phyloP scores from a whole-genome alignment of 768 basidiomycete genomes.

The Tricholoma terreum region DNA sequence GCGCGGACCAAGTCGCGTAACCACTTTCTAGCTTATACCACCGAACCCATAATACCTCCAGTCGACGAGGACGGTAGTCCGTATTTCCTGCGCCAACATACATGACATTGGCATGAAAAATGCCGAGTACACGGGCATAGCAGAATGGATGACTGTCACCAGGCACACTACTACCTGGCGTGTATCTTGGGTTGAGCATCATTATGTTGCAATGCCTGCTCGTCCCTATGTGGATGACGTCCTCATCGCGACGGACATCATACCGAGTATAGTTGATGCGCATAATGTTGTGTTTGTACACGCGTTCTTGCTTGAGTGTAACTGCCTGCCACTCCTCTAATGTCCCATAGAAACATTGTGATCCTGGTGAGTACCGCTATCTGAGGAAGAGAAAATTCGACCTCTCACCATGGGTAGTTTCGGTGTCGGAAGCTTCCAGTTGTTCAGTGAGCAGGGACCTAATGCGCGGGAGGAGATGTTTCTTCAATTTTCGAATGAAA shows the following conservation, averaged over 20 bases:
- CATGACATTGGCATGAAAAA: not conserved
- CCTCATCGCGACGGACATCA: not conserved
- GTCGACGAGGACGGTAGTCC: not conserved
- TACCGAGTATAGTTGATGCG: not conserved
- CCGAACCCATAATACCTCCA: not conserved
- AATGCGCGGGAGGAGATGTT: not conserved
- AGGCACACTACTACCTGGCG: no score
- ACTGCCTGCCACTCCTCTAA: not conserved
- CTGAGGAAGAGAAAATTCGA: not conserved
- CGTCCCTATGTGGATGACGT: not conserved
- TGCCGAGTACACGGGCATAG: conserved; percentile 1
- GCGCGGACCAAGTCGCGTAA: not conserved
- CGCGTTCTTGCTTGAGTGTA: not conserved
- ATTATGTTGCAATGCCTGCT: not conserved
- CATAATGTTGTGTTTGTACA: not conserved
- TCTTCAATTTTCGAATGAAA: conserved; percentile 3
- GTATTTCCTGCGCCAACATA: not conserved
- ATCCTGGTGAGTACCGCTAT: not conserved
- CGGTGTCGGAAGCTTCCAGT: not conserved
- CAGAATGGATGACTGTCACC: not conserved
- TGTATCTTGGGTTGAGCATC: not conserved
- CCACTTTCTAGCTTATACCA: not conserved
- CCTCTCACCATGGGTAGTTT: not conserved
- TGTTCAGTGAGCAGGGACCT: not conserved
- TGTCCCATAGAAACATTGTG: no score